Evolutionary conservation across 2,329 filamentous ascomycete genomes (phyloP), one percentile per base, ranked within the genome.

Genomic region (Alternaria dauci): DNA sequence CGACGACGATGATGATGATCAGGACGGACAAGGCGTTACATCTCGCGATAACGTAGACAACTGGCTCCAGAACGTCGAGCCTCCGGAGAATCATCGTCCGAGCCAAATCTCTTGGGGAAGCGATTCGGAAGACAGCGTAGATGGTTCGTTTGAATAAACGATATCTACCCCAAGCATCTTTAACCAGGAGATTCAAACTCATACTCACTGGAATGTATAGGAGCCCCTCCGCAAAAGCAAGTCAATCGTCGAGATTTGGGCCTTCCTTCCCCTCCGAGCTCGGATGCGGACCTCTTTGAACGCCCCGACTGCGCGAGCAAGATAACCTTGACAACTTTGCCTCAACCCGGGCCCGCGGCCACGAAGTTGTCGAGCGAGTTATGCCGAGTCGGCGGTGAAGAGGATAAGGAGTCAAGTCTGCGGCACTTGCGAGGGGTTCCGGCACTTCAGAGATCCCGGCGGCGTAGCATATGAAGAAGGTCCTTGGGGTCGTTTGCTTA

Each of bases 61-160:
- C 8, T 59, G 57, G 58, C 48, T 59, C 42, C 44, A 67, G 12
- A 36, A 58, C 39, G 47, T 58, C 34, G 41, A 55, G 25, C 55
- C 32, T 25, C 50, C 53, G 25, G 41, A 47, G 28, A 23, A 57
- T 23, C 9, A 52, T 61, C 32, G 20, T 59, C 60, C 30, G 38
- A 44, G 32, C 57, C 53, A 44, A 42, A 34, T 8, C 51, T 52
- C 62, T 43, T 57, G 42, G 54, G 32, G 14, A 20, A 48, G 52
- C 25, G 51, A 54, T 23, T 56, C 44, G 38, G 64, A 51, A 39
- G 61, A 62, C 28, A 55, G 28, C 38, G 48, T 43, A 41, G 58
- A 62, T 55, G 55, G 62, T 65, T 52, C 51, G 62, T 65, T 46
- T 58, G 39, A 52, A 46, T 58, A 12, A 46, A 46, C 20, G 30